A percentile compares a stretch with the other conserved stretches of the same genome.
phyloP scores from a whole-genome alignment of 495 filamentous ascomycete species.

The Hypoxylon crocopeplum region DNA sequence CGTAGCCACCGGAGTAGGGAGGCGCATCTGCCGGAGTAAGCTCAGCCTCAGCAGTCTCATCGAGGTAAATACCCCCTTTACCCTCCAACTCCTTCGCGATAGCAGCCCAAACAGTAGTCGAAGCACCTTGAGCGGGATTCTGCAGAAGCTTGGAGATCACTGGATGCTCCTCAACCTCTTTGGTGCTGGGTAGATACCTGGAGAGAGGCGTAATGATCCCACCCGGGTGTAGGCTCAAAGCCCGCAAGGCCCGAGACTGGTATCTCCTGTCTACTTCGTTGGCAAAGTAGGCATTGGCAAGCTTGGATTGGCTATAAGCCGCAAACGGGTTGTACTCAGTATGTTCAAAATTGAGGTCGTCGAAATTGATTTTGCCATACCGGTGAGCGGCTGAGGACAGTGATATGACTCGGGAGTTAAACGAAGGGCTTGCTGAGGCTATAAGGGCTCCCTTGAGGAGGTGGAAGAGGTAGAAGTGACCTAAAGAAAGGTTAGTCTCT shows the following conservation, averaged over 20 bases:
- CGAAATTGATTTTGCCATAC: slow-evolving; percentile 45
- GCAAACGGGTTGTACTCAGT: slow-evolving; percentile 19
- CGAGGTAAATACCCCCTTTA: slow-evolving; percentile 54
- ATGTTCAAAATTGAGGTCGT: slow-evolving; percentile 45
- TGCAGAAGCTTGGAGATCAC: slow-evolving; percentile 40
- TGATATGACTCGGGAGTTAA: slow-evolving; percentile 45
- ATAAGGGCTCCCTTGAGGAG: slow-evolving; percentile 55
- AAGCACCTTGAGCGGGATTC: slow-evolving; percentile 55
- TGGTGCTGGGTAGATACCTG: slow-evolving; percentile 2
- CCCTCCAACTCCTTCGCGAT: slow-evolving; percentile 48
- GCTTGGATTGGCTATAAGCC: slow-evolving; percentile 51
- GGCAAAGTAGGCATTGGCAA: slow-evolving; percentile 52
- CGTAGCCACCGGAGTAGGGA: slow-evolving; percentile 15
- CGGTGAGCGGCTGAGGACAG: slow-evolving; percentile 51
- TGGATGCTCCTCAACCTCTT: slow-evolving; percentile 24
- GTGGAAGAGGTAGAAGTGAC: slow-evolving; percentile 60
- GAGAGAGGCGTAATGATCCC: slow-evolving; percentile 35
- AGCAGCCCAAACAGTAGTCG: slow-evolving; percentile 58
- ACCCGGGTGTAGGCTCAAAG: slow-evolving; percentile 30
- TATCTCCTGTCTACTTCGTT: slow-evolving; percentile 38
- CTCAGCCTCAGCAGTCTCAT: slow-evolving; percentile 34
- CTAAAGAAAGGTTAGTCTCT: neutral
- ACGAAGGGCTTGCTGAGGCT: slow-evolving; percentile 39
- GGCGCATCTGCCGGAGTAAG: neutral
- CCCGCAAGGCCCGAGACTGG: slow-evolving; percentile 26